phyloP scores from a whole-genome alignment of 495 filamentous ascomycete genomes.

The Xylaria castorea region DNA sequence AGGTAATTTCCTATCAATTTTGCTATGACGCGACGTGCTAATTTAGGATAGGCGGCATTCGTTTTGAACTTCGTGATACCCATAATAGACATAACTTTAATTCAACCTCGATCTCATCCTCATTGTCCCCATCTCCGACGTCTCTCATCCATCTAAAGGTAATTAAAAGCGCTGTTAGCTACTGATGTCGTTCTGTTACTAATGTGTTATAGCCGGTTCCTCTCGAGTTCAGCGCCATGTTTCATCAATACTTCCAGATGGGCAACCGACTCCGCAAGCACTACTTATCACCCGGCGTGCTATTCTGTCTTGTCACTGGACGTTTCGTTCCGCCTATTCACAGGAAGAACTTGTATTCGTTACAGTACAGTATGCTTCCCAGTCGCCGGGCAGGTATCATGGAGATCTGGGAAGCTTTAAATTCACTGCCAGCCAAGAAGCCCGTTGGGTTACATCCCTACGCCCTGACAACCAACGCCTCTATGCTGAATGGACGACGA shows the following conservation, averaged over 20 bases:
- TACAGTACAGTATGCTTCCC: constrained; percentile 98
- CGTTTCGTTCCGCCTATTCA: constrained; percentile 91
- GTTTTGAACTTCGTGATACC: constrained; percentile 86
- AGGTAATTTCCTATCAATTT: constrained; percentile 52
- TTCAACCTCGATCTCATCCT: constrained; percentile 31
- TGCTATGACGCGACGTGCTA: constrained; percentile 7
- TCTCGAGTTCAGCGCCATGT: constrained; percentile 88
- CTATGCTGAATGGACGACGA: constrained; percentile 34
- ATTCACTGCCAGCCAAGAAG: constrained; percentile 57
- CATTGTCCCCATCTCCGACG: constrained; percentile 51
- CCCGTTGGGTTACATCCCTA: constrained; percentile 34
- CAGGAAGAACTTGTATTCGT: constrained; percentile 89
- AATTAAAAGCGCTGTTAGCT: constrained; percentile 22
- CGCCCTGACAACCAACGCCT: constrained; percentile 17
- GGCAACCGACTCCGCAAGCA: constrained; percentile 91
- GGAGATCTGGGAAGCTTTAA: constrained; percentile 80
- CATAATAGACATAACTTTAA: constrained; percentile 54
- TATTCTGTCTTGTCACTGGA: constrained; percentile 86
- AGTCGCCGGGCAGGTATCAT: constrained; percentile 75
- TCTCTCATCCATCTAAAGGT: constrained; percentile 86
- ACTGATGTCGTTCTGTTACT: constrained; percentile 12
- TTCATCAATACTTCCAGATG: constrained; percentile 96
- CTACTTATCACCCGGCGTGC: constrained; percentile 86
- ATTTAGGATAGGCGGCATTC: constrained; percentile 71
- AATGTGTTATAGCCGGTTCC: constrained; percentile 73